Evolutionary conservation across 1,284 basidiomycete genomes (phyloP).

Genomic region (Melampsora americana): DNA sequence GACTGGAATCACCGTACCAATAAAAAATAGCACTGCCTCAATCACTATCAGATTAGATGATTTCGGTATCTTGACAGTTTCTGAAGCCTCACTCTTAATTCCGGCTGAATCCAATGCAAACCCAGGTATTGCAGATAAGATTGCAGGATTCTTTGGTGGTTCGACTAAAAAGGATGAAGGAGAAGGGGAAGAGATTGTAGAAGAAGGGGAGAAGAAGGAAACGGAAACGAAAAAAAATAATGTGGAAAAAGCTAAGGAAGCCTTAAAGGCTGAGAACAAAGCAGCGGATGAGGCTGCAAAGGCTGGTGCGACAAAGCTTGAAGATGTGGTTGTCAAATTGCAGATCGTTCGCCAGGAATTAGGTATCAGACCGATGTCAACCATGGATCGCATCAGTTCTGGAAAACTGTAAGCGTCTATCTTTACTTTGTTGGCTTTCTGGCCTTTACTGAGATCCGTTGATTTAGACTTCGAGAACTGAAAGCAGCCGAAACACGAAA

Average conservation of each 20-base stretch:
- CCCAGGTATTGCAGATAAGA: constrained; percentile 61
- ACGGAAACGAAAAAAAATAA: constrained; percentile 47
- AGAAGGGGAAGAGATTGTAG: constrained; percentile 34
- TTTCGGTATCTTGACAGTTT: constrained; percentile 68
- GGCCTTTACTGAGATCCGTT: background rate
- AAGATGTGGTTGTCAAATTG: constrained; percentile 30
- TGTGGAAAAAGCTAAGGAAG: constrained; percentile 53
- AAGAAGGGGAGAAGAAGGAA: constrained; percentile 36
- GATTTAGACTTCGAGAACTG: constrained; percentile 68
- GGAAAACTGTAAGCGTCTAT: constrained; percentile 40
- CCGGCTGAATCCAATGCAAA: constrained; percentile 53
- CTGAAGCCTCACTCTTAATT: constrained; percentile 67
- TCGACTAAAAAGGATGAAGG: constrained; percentile 54
- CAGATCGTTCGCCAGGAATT: constrained; percentile 21
- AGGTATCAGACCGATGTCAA: constrained; percentile 39
- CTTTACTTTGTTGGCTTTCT: background rate
- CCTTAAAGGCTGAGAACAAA: constrained; percentile 36
- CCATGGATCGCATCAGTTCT: constrained; percentile 29
- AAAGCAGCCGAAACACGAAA: constrained; percentile 74
- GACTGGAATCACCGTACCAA: constrained; percentile 59
- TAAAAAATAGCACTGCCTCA: constrained; percentile 68
- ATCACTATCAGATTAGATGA: constrained; percentile 75
- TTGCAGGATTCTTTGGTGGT: constrained; percentile 78
- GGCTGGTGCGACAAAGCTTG: constrained; percentile 9
- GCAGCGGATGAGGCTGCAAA: constrained; percentile 16